Evolutionary conservation across 2,329 filamentous ascomycete genomes (phyloP), one percentile per base, ranked within the genome.

Genomic region (Zymoseptoria crescenta): DNA sequence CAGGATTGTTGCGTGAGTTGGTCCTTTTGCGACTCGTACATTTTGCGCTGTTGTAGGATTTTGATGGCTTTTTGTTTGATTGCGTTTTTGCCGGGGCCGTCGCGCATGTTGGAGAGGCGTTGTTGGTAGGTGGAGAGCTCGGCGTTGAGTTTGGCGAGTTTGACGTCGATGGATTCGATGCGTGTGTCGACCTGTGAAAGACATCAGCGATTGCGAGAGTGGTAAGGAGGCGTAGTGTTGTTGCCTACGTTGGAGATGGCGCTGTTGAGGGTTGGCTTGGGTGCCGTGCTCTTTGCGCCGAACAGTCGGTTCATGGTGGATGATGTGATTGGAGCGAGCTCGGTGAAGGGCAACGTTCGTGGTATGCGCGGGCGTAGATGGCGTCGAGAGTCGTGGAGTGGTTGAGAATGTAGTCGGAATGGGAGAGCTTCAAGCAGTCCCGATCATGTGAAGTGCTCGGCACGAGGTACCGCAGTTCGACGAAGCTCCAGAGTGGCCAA

Each of bases 51-150:
- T 77, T 96, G 91, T 2, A 97, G 86, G 9, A 97, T 86, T 70
- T 96, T 96, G 69, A 96, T 87, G 1, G 93, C 93, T 72, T 96
- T 96, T 71, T 95, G 87, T 73, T 94, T 95, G 69, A 99, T 85
- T 29, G 93, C 92, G 13, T 84, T 87, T 75, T 97, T 96, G 67
- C 92, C 94, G 0, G 93, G 92, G 0, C 94, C 94, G 65, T 96
- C 92, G 75, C 92, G 91, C 92, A 97, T 95, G 73, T 92, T 93
- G 68, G 85, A 76, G 30, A 97, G 86, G 71, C 93, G 92, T 65
- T 86, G 79, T 76, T 96, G 92, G 80, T 96, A 96, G 62, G 87
- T 87, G 16, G 85, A 81, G 4, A 99, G 87, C 74, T 97, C 93
- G 68, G 89, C 87, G 76, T 96, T 96, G 69, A 96, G 84, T 64